Conservation (phyloP, 2,329 filamentous ascomycete species). For the Corniculantispora saksenae region DNA sequence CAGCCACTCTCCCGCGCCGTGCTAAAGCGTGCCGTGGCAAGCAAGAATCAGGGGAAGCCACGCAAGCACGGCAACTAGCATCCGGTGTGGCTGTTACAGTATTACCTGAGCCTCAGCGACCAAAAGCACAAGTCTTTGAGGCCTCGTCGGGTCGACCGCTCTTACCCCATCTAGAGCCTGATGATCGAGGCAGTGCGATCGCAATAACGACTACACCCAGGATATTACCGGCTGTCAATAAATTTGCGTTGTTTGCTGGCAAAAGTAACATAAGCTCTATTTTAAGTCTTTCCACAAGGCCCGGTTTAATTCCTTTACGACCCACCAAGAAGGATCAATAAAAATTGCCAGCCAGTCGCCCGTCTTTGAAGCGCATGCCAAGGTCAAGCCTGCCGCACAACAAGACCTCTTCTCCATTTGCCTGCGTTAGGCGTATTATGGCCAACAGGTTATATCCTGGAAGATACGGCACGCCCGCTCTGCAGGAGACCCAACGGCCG, state of each 20-base stretch:
- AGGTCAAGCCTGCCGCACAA: background rate
- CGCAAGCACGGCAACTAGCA: background rate
- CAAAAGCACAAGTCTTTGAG: too few relatives aligned
- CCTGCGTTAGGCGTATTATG: background rate
- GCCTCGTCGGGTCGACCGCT: background rate
- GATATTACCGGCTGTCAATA: background rate
- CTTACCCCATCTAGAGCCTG: background rate
- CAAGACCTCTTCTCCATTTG: background rate
- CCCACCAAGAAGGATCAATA: background rate
- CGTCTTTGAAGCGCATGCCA: background rate
- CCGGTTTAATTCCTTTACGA: background rate
- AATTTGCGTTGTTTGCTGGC: background rate
- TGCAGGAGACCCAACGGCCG: background rate
- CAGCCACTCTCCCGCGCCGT: background rate
- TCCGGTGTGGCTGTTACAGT: background rate
- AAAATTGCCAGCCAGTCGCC: background rate
- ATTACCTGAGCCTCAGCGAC: background rate
- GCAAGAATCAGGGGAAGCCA: background rate
- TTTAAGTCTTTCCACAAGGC: constrained; percentile 9
- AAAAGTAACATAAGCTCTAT: constrained; percentile 8
- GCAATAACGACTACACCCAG: background rate
- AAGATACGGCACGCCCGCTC: background rate
- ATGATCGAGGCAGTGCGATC: constrained; percentile 4
- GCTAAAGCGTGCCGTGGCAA: background rate
- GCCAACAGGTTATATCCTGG: background rate